Conservation (phyloP, 139 green algal genomes). For the Pycnococcus provasolii region DNA sequence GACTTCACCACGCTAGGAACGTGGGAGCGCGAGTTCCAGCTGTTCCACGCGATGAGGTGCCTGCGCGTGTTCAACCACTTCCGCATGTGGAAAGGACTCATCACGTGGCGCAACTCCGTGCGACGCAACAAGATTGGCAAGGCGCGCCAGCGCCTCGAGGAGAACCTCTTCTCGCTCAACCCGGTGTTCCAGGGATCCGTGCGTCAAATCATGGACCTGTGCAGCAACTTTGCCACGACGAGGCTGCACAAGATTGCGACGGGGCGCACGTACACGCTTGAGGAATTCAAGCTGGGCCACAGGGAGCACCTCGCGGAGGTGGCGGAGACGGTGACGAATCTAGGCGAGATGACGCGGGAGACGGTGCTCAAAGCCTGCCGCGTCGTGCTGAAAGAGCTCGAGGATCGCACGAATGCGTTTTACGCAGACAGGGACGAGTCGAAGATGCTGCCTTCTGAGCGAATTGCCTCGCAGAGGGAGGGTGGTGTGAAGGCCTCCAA, state of each 20-base stretch:
- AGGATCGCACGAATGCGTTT: slow-evolving; percentile 14
- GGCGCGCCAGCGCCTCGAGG: slow-evolving; percentile 40
- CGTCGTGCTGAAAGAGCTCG: slow-evolving; percentile 6
- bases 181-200: slow-evolving; percentile 50
- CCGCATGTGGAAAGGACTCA: slow-evolving; percentile 19
- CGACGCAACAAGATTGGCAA: slow-evolving; percentile 46
- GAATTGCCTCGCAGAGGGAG: neutral
- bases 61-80: slow-evolving; percentile 43
- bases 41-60: slow-evolving; percentile 47
- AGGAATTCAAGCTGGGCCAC: slow-evolving; percentile 8
- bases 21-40: slow-evolving; percentile 59
- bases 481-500: neutral
- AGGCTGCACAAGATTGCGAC: slow-evolving; percentile 44
- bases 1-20: slow-evolving; percentile 62
- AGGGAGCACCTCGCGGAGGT: neutral
- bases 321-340: neutral
- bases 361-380: slow-evolving; percentile 7
- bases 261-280: slow-evolving; percentile 8
- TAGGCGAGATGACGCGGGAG: slow-evolving; percentile 5
- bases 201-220: slow-evolving; percentile 39
- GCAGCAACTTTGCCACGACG: slow-evolving; percentile 41
- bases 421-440: neutral
- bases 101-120: slow-evolving; percentile 45
- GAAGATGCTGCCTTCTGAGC: no score
- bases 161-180: slow-evolving; percentile 59